Base-by-base conservation (phyloP, 2,329 filamentous ascomycete genomes). In the Colletotrichum navitas region DNA sequence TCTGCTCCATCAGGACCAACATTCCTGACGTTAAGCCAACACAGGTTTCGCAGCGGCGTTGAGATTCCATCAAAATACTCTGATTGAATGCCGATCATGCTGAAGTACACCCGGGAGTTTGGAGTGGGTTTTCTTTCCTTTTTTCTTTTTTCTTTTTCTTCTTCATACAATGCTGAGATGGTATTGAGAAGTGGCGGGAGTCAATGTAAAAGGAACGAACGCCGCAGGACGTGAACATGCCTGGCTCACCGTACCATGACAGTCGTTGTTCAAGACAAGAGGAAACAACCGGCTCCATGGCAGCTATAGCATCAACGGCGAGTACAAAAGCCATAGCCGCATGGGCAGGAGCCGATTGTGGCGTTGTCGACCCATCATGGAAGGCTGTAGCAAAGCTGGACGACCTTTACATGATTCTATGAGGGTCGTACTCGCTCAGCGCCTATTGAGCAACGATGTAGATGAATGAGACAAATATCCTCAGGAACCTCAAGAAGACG, bases 21-120 rank as follows among this genome's bases (percentile, higher is more conserved):
- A 68, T 45, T 51, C 63, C 56, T 62, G 63, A 54, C 45, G 39
- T 49, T 54, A 59, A 60, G 55, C 54, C 65, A 51, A 47, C 21
- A 41, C 45, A 39, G 29, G 65, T 71, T 71, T 68, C 65, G 60
- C 52, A 60, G 59, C 55, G 26, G 54, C 59, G 26, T 64, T 59
- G 60, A 14, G 16, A 47, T 43, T 49, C 14, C 45, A 60, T 68
- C 36, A 3, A 8, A n/a, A 14, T 58, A 52, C n/a, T 36, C 39
- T n/a, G 7, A 45, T 21, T 16, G 2, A 29, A 39, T 56, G 41
- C n/a, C 39, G n/a, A 8, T 7, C 18, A 32, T 14, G 62, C 10
- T 41, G 21, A 54, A 21, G 54, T 12, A 10, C 6, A 26, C 6
- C 12, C 54, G 24, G n/a, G 8, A 29, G n/a, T 21, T 47, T 32